Conservation (phyloP, 106 monocot species). For the Vanilla planifolia region DNA sequence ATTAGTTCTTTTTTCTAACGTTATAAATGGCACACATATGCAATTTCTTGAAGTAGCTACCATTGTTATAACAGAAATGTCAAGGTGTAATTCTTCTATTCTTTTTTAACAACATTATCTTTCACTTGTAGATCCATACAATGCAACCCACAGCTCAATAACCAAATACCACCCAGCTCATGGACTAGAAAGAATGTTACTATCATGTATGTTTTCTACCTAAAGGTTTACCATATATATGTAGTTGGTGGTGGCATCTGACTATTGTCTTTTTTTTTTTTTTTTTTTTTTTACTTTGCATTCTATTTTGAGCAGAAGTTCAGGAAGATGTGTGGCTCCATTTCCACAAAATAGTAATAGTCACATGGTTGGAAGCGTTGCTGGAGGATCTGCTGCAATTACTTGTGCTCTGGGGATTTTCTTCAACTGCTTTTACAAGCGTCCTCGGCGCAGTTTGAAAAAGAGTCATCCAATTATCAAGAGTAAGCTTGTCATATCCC, state of each 20-base stretch:
- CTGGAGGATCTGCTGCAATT: slow-evolving; percentile 47
- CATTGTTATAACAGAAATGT: no score
- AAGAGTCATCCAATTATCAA: slow-evolving; percentile 8
- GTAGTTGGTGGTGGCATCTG: not conserved
- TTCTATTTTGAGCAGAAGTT: no score
- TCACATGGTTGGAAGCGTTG: slow-evolving; percentile 25
- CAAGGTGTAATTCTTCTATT: no score
- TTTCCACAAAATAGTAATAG: slow-evolving; percentile 1
- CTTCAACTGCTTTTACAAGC: slow-evolving; percentile 45
- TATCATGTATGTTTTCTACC: slow-evolving; percentile 21
- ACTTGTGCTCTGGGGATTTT: slow-evolving; percentile 27
- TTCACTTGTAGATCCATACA: slow-evolving; percentile 23
- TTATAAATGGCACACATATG: no score
- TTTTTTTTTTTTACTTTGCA: not conserved
- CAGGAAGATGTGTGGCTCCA: slow-evolving; percentile 21
- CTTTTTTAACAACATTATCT: not conserved
- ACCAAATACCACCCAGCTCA: slow-evolving; percentile 22
- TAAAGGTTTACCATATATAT: not conserved
- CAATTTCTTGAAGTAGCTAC: no score
- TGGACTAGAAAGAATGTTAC: slow-evolving; percentile 12
- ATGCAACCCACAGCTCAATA: slow-evolving; percentile 33
- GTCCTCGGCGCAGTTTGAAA: slow-evolving; percentile 11
- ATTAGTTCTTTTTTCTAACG: no score
- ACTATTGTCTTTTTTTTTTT: slow-evolving; percentile 7
- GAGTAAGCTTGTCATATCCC: slow-evolving; percentile 20